Evolutionary conservation across 2,329 filamentous ascomycete genomes (phyloP).

Genomic region (Trichoderma sp.): DNA sequence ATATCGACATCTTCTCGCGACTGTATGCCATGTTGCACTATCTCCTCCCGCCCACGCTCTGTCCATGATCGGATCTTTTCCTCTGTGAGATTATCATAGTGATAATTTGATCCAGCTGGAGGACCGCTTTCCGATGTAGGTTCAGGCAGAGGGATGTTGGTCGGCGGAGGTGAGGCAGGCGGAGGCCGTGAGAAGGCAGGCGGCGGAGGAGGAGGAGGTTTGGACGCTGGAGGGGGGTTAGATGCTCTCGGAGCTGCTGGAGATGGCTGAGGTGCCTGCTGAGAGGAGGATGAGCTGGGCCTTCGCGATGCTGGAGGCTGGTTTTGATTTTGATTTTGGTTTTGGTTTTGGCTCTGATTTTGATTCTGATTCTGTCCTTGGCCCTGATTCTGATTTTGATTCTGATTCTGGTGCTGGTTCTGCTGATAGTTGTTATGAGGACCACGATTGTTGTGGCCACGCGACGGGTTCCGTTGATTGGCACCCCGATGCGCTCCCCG

Average conservation of each 20-base stretch:
- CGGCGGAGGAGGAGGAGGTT: conserved; percentile 24
- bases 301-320: conserved; percentile 22
- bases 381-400: background rate
- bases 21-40: conserved; percentile 63
- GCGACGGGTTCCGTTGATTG: conserved; percentile 53
- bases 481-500: conserved; percentile 48
- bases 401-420: background rate
- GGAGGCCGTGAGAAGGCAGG: conserved; percentile 25
- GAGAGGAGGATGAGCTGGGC: conserved; percentile 24
- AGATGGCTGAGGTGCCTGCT: conserved; percentile 22
- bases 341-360: conserved; percentile 22
- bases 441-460: conserved; percentile 33
- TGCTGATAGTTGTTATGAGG: conserved; percentile 25
- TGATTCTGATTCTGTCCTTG: conserved; percentile 19
- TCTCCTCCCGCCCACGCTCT: conserved; percentile 60
- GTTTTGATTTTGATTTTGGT: conserved; percentile 20
- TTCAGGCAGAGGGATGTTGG: conserved; percentile 24
- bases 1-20: conserved; percentile 66
- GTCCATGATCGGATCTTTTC: conserved; percentile 66
- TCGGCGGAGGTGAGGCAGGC: conserved; percentile 23
- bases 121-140: conserved; percentile 29
- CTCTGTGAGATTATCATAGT: conserved; percentile 74
- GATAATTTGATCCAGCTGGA: conserved; percentile 51
- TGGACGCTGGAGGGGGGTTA: conserved; percentile 23
- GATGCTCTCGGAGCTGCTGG: conserved; percentile 22